Percentiles rank a stretch among this genome's conserved stretches.
Conservation (phyloP, 805 yeast genomes). For the Sugiyamaella americana region DNA sequence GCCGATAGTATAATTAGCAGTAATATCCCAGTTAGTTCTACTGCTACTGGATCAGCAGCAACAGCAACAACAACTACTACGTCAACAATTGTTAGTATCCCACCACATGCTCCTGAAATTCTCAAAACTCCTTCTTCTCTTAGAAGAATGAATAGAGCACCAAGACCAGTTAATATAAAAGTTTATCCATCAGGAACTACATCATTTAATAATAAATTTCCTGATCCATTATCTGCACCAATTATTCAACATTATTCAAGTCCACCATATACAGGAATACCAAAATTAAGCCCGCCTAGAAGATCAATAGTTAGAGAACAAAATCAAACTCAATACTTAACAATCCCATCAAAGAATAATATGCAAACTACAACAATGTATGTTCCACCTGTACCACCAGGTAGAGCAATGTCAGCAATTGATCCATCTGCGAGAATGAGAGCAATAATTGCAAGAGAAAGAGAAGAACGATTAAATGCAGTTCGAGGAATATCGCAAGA, state of each 20-base stretch:
- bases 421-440: constrained; percentile 2
- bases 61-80: not conserved
- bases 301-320: not conserved
- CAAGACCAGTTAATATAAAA: constrained; percentile 9
- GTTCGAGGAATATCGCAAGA: not conserved
- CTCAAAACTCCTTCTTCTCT: constrained; percentile 9
- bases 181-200: constrained; percentile 6
- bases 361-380: not conserved
- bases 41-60: constrained; percentile 1
- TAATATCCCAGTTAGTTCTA: not conserved
- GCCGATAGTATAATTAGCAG: not conserved
- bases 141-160: constrained; percentile 6
- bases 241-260: constrained; percentile 6
- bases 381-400: constrained; percentile 8
- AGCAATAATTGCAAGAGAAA: not conserved
- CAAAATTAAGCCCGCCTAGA: constrained; percentile 6
- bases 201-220: constrained; percentile 3
- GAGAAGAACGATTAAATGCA: not conserved
- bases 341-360: not conserved
- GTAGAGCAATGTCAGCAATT: constrained; percentile 4
- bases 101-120: not conserved
- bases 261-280: constrained; percentile 6
- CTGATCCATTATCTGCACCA: constrained; percentile 11
- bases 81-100: not conserved
- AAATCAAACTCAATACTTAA: not conserved